A percentile compares a stretch with the other conserved stretches of the same genome.
Conservation (phyloP, 2,329 filamentous ascomycete species). For the Ceratocystis cacaofunesta region DNA sequence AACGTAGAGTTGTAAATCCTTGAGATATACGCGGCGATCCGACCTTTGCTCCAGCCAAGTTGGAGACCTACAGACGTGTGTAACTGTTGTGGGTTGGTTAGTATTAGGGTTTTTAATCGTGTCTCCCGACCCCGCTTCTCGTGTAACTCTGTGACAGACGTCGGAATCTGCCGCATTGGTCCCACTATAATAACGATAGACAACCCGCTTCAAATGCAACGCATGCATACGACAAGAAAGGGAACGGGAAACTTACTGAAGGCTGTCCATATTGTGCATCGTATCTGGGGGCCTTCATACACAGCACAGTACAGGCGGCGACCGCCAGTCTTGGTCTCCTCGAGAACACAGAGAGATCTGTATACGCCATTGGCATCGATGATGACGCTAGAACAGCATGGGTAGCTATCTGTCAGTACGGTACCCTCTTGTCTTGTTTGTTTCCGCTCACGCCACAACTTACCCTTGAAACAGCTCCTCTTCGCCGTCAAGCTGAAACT, state of each 20-base stretch:
- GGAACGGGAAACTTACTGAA: conserved; percentile 33
- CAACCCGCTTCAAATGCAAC: too few species aligned
- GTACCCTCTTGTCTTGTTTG: neutral
- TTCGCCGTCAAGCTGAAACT: conserved; percentile 26
- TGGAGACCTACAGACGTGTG: conserved; percentile 33
- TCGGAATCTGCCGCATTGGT: neutral
- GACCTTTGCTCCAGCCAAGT: conserved; percentile 38
- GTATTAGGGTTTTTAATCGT: neutral
- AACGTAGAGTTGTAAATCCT: conserved; percentile 42
- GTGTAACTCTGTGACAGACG: neutral
- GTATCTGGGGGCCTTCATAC: neutral
- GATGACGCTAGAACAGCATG: conserved; percentile 32
- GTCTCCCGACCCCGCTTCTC: neutral
- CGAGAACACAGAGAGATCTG: conserved; percentile 39
- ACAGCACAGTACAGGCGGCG: conserved; percentile 44
- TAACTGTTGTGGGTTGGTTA: conserved; percentile 28
- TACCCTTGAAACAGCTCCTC: conserved; percentile 42
- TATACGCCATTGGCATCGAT: conserved; percentile 36
- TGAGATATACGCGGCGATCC: conserved; percentile 34
- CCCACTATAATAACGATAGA: neutral
- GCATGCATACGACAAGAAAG: too few species aligned
- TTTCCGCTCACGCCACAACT: neutral
- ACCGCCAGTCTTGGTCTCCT: conserved; percentile 34
- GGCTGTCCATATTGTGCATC: conserved; percentile 36
- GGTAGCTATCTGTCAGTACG: neutral